Base-by-base conservation (phyloP, 805 yeast genomes). In the Candida methanosorbosa region DNA sequence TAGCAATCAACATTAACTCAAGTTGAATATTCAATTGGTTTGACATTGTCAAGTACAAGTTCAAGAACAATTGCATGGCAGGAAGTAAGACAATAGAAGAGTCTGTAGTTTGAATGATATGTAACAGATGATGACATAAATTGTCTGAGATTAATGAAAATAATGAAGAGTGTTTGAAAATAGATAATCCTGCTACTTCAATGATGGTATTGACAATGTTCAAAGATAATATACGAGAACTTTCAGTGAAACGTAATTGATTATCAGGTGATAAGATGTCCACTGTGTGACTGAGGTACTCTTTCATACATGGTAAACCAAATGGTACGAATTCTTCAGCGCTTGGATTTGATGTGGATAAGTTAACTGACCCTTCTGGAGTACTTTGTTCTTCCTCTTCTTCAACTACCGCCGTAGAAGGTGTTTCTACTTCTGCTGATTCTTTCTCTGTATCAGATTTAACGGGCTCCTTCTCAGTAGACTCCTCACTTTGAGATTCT, bases 51-150 rank as follows among this genome's bases (percentile, higher is more conserved):
- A 81, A 68, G 7, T 81, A 68, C 41, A 90, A 64, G 12, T 92
- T 76, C 4, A 84, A 67, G 47, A 86, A 80, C 19, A 87, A 64
- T 44, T 81, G 82, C 41, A 92, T 64, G 0, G 96, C 74, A 9
- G 82, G 76, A 41, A 79, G 83, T 13, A 90, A 63, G 9, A 92
- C 61, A 3, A 80, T 68, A 2, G 84, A 72, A 14, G 86, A 81
- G 42, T 85, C 94, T 2, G 72, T 66, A 23, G 75, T 70, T 41
- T 94, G 83, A 21, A 87, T 75, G 19, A 87, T 71, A 52, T 79
- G 92, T 30, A 90, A 72, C 20, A 88, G 68, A 49, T 85, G 83
- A 52, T 87, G 90, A 54, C 86, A 84, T n/a, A 88, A 71, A 9
- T 83, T 79, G 48, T 86, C 92, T 2, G 90, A 72, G 9, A 85